These are phyloP conservation scores for Penicillium maclennaniae DNA, from an alignment of 495 filamentous ascomycete genomes.

Conservation along the genomic window DNA sequence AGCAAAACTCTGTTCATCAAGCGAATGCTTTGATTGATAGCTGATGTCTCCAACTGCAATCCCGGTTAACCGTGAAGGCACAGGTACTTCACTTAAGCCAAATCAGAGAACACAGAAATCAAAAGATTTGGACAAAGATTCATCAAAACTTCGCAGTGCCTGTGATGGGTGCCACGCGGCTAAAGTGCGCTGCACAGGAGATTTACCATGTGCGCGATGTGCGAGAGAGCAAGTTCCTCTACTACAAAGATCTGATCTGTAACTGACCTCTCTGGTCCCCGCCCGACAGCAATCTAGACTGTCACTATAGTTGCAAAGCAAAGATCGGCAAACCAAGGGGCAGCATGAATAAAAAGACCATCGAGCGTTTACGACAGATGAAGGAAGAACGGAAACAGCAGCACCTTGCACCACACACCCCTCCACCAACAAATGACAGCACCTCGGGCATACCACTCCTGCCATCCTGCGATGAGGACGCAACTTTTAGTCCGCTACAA, in stretches of 20 bases:
- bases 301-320: constrained; percentile 9
- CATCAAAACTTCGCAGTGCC: constrained; percentile 9
- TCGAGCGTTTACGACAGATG: constrained; percentile 6
- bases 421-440: background rate
- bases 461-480: no score
- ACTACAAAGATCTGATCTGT: background rate
- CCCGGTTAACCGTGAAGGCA: no score
- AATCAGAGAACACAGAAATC: no score
- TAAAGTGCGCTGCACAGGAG: constrained; percentile 11
- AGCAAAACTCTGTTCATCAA: no score
- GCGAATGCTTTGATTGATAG: no score
- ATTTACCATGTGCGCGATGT: constrained; percentile 9
- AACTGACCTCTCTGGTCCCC: background rate
- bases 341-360: constrained; percentile 10
- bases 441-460: background rate
- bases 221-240: background rate
- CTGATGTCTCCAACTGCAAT: no score
- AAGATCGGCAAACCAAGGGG: constrained; percentile 13
- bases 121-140: no score
- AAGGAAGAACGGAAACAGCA: background rate
- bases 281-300: background rate
- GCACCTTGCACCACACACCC: background rate
- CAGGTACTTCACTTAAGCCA: no score
- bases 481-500: no score
- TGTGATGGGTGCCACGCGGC: constrained; percentile 14